Evolutionary conservation across 2,329 filamentous ascomycete genomes (phyloP), one percentile per base, ranked within the genome.

Genomic region (Diplodia mutila): DNA sequence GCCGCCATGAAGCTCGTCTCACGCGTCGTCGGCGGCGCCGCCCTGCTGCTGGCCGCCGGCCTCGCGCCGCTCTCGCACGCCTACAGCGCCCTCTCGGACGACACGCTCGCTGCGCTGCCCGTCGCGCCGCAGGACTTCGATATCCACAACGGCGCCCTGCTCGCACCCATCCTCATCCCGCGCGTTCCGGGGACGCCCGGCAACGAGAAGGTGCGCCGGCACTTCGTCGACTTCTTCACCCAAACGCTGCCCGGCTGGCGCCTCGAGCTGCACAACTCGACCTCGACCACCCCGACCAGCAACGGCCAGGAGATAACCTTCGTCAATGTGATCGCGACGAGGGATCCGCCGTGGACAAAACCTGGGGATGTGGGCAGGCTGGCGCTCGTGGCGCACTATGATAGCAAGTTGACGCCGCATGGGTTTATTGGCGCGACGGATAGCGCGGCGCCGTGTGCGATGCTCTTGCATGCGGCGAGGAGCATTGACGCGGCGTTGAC

Each of bases 381-480:
- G 75, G 94, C 93, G 16, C 85, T 99, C 66, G 95, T 94, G 7
- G 95, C 95, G 49, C 95, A 99, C 77, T 98, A 97, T 77, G 95
- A 99, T 74, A 94, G 89, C 76, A 91, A 97, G 80, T 85, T 91
- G 68, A 84, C 83, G 29, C 94, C 94, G 0, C 82, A 89, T 69
- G 94, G 93, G 0, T 99, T 99, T 77, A 91, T 99, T 68, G 95
- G 95, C 0, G 95, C 94, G 0, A 96, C 89, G 16, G 95, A 99
- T 76, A 97, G 93, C 73, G 95, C 95, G 1, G 95, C 92, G 21
- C 94, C 95, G 11, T 98, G 94, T 78, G 95, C 95, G 0, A 93
- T 98, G 85, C 84, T 99, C 68, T 86, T 99, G 87, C 92, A 97
- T 77, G 88, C 90, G 14, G 92, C 94, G 69, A 85, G 90, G 71